phyloP scores from a whole-genome alignment of 2,329 filamentous ascomycete genomes.

The Sclerotinia trifoliorum region DNA sequence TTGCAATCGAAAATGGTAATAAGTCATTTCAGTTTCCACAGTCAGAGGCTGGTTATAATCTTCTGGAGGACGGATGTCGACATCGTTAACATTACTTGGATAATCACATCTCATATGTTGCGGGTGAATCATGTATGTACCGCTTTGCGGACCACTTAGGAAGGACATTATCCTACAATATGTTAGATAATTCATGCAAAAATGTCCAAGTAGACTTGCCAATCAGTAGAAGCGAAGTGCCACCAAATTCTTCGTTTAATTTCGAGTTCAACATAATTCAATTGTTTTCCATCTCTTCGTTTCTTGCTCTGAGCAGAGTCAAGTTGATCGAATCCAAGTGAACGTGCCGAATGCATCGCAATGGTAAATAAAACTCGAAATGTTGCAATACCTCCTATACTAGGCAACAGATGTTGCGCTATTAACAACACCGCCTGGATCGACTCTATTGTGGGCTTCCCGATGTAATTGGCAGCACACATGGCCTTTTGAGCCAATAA shows the following conservation, averaged over 20 bases:
- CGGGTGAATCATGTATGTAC: slow-evolving; percentile 42
- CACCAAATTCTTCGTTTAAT: slow-evolving; percentile 44
- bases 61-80: slow-evolving; percentile 36
- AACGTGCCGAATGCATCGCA: slow-evolving; percentile 36
- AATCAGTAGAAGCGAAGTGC: slow-evolving; percentile 43
- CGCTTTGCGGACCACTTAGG: slow-evolving; percentile 40
- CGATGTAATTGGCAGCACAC: slow-evolving; percentile 35
- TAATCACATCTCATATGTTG: slow-evolving; percentile 43
- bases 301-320: slow-evolving; percentile 31
- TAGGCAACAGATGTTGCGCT: slow-evolving; percentile 40
- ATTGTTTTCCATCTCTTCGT: slow-evolving; percentile 25
- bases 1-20: slow-evolving; percentile 41
- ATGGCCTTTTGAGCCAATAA: slow-evolving; percentile 29
- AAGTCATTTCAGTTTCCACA: slow-evolving; percentile 42
- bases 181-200: slow-evolving; percentile 19
- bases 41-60: slow-evolving; percentile 24
- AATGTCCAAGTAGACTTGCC: slow-evolving; percentile 32
- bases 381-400: slow-evolving; percentile 41
- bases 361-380: slow-evolving; percentile 39
- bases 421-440: slow-evolving; percentile 42
- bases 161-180: slow-evolving; percentile 39
- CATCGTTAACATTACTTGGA: slow-evolving; percentile 42
- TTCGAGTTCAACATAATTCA: slow-evolving; percentile 39
- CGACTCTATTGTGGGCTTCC: slow-evolving; percentile 39
- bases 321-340: slow-evolving; percentile 29